Conservation (phyloP, 2,329 filamentous ascomycete genomes). For the Pochonia chlamydosporia region DNA sequence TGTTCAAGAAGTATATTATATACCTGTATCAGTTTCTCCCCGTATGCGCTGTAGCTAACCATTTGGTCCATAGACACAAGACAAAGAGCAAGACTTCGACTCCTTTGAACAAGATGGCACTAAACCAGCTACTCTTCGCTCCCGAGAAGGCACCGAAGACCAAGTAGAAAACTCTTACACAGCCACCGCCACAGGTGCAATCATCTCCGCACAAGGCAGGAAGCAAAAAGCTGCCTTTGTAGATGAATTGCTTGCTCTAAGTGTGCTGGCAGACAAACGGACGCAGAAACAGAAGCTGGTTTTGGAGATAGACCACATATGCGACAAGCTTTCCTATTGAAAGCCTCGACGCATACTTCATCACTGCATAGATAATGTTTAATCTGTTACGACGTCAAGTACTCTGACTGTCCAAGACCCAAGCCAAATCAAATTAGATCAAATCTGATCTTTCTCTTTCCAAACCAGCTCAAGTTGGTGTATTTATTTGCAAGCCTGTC, state of each 20-base stretch:
- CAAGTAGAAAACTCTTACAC: constrained; percentile 6
- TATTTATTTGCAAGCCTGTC: too few relatives aligned
- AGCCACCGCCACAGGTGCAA: constrained; percentile 9
- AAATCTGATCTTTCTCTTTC: too few relatives aligned
- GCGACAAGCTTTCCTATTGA: too few relatives aligned
- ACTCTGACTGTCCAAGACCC: too few relatives aligned
- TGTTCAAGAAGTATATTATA: constrained; percentile 17
- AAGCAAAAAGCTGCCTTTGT: constrained; percentile 11
- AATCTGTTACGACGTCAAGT: too few relatives aligned
- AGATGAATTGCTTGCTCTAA: constrained; percentile 15
- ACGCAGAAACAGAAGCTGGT: too few relatives aligned
- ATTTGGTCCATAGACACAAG: constrained; percentile 1
- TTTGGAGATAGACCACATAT: too few relatives aligned
- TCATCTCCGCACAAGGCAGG: not conserved
- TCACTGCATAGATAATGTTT: too few relatives aligned
- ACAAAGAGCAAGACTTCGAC: not conserved
- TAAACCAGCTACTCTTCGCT: not conserved
- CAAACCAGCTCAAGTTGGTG: too few relatives aligned
- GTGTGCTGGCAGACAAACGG: constrained; percentile 12
- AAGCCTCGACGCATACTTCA: too few relatives aligned
- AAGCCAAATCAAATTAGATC: too few relatives aligned
- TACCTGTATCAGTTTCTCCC: not conserved
- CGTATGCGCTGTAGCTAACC: too few relatives aligned
- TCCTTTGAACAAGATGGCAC: not conserved
- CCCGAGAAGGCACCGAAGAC: not conserved